These are phyloP conservation scores for Acacia confusa DNA, from an alignment of 306 rosid genomes.

Conservation along the genomic window DNA sequence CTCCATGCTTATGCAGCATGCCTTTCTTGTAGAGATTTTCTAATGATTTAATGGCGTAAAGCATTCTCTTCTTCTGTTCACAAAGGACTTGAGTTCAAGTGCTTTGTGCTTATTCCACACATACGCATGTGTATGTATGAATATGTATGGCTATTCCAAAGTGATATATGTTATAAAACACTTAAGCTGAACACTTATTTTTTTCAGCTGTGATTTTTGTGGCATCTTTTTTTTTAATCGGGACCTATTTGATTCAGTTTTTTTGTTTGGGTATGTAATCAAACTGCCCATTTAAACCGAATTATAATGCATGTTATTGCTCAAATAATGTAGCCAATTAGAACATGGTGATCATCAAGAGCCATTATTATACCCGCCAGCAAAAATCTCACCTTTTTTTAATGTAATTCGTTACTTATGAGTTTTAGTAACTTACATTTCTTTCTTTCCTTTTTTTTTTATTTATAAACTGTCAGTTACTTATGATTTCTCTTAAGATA, in stretches of 20 bases:
- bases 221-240: background rate
- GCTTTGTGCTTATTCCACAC: background rate
- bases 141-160: background rate
- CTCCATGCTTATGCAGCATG: slow-evolving; percentile 43
- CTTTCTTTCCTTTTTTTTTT: background rate
- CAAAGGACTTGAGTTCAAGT: background rate
- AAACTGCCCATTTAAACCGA: slow-evolving; percentile 23
- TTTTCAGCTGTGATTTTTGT: background rate
- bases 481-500: too few species aligned
- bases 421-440: slow-evolving; percentile 5
- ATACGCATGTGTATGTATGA: background rate
- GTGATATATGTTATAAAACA: background rate
- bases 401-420: slow-evolving; percentile 2
- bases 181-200: background rate
- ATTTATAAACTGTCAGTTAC: slow-evolving; percentile 7
- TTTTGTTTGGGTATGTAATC: background rate
- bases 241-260: background rate
- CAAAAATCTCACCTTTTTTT: background rate
- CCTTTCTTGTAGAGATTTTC: background rate
- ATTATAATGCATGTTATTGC: slow-evolving; percentile 13
- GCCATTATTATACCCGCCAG: slow-evolving; percentile 1
- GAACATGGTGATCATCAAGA: slow-evolving; percentile 19
- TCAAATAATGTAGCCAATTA: slow-evolving; percentile 24
- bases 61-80: background rate
- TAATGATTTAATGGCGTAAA: background rate